Evolutionary conservation across 2,329 filamentous ascomycete species (phyloP).

Genomic region (Magnaporthales sp.): DNA sequence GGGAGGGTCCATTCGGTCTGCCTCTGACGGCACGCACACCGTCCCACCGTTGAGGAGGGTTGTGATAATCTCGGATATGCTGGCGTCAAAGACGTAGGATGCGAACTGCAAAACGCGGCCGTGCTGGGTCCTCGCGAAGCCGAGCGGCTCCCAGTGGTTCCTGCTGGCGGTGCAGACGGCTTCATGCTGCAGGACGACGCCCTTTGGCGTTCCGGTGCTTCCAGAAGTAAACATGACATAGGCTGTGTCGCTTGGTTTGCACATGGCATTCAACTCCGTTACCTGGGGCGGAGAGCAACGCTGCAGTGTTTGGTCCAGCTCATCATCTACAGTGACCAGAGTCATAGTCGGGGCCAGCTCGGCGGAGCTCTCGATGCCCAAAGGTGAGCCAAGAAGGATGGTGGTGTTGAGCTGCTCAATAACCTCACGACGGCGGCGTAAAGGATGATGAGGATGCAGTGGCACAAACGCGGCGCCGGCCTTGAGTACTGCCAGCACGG

Average conservation of each 20-base stretch:
- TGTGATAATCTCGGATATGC: slow-evolving; percentile 35
- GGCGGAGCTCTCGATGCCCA: slow-evolving; percentile 33
- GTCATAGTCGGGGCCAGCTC: slow-evolving; percentile 30
- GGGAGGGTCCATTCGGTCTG: slow-evolving; percentile 15
- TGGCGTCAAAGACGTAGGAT: slow-evolving; percentile 29
- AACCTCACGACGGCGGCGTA: slow-evolving; percentile 10
- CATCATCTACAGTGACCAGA: slow-evolving; percentile 20
- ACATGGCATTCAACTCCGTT: slow-evolving; percentile 9
- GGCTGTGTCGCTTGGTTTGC: slow-evolving; percentile 30
- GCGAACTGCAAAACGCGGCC: slow-evolving; percentile 26
- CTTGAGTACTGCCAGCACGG: slow-evolving; percentile 15
- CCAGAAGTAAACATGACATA: slow-evolving; percentile 49
- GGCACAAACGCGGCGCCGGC: slow-evolving; percentile 14
- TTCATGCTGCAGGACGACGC: slow-evolving; percentile 45
- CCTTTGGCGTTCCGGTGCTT: slow-evolving; percentile 51
- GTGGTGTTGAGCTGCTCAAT: slow-evolving; percentile 32
- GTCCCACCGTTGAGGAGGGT: slow-evolving; percentile 1
- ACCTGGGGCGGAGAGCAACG: slow-evolving; percentile 7
- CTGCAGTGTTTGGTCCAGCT: not conserved
- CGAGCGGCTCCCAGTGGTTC: slow-evolving; percentile 59
- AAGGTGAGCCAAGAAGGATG: slow-evolving; percentile 10
- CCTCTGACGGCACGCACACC: not conserved
- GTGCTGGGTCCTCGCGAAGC: slow-evolving; percentile 43
- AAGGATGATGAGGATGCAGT: slow-evolving; percentile 12
- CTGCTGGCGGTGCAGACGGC: slow-evolving; percentile 9